These are phyloP conservation scores for Penicillium palitans DNA, from an alignment of 2,329 filamentous ascomycete genomes.

Conservation along the genomic window DNA sequence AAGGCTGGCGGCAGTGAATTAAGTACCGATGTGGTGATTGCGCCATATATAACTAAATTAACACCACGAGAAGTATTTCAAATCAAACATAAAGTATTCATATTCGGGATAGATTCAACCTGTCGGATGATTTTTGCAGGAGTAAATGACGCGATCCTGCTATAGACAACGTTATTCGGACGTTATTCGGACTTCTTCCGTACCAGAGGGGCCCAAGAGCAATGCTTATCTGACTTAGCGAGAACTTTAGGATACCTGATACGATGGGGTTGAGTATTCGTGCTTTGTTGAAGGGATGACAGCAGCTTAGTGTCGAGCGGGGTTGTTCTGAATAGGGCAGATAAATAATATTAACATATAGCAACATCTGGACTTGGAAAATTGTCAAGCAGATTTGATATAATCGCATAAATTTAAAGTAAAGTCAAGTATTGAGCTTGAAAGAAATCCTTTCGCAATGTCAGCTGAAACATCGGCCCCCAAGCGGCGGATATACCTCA, in stretches of 20 bases:
- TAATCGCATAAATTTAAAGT: background rate
- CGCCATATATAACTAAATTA: background rate
- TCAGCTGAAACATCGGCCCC: background rate
- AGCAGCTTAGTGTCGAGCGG: background rate
- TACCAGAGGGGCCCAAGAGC: background rate
- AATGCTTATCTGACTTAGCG: background rate
- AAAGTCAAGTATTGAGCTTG: background rate
- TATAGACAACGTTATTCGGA: background rate
- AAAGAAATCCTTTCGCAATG: background rate
- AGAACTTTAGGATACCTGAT: background rate
- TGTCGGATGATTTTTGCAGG: background rate
- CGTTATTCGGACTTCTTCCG: background rate
- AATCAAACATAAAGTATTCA: background rate
- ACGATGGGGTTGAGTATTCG: background rate
- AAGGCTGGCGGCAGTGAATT: too few relatives aligned
- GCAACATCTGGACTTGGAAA: background rate
- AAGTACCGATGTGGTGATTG: background rate
- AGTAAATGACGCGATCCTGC: background rate
- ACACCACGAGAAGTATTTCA: background rate
- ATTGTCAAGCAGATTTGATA: background rate
- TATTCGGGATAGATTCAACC: background rate
- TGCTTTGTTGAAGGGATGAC: background rate
- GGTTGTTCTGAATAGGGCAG: background rate
- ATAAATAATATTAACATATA: background rate
- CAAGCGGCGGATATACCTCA: conserved; percentile 34